phyloP scores from a whole-genome alignment of 2,329 filamentous ascomycete species.

The Fragosphaeria purpurea region DNA sequence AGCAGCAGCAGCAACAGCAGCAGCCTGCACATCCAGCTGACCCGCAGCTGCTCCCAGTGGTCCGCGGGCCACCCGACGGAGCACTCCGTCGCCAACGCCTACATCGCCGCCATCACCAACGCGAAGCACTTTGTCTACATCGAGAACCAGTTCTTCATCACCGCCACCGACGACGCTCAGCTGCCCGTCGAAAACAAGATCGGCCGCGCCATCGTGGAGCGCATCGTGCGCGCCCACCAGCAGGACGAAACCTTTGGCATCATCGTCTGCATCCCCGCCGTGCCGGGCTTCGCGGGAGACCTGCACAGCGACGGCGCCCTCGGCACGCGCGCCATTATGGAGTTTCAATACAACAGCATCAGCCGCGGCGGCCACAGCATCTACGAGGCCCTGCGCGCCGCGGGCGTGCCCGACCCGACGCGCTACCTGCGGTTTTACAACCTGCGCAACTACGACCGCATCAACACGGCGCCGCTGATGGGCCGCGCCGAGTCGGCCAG shows the following conservation, averaged over 20 bases:
- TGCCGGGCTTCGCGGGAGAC: slow-evolving; percentile 91
- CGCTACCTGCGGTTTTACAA: slow-evolving; percentile 80
- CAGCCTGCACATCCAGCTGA: slow-evolving; percentile 37
- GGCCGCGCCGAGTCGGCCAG: slow-evolving; percentile 47
- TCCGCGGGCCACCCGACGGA: slow-evolving; percentile 42
- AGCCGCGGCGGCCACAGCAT: slow-evolving; percentile 69
- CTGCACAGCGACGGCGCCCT: slow-evolving; percentile 71
- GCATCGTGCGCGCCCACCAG: slow-evolving; percentile 60
- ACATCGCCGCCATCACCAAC: slow-evolving; percentile 59
- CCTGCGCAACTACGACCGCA: slow-evolving; percentile 71
- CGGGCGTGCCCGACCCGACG: slow-evolving; percentile 56
- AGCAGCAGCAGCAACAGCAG: slow-evolving; percentile 11
- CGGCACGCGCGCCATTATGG: slow-evolving; percentile 91
- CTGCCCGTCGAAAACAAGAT: slow-evolving; percentile 68
- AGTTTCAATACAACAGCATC: slow-evolving; percentile 93
- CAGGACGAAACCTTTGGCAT: slow-evolving; percentile 68
- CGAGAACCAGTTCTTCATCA: slow-evolving; percentile 97
- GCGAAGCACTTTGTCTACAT: slow-evolving; percentile 82
- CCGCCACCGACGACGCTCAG: slow-evolving; percentile 61
- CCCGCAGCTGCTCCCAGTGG: slow-evolving; percentile 41
- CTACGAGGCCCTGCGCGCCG: slow-evolving; percentile 56
- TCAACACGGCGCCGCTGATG: slow-evolving; percentile 60
- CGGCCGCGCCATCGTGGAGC: slow-evolving; percentile 67
- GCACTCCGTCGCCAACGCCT: slow-evolving; percentile 82
- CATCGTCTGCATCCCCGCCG: slow-evolving; percentile 80